Conservation (phyloP, 352 stramenopile genomes). For the Globisporangium apiculatum region DNA sequence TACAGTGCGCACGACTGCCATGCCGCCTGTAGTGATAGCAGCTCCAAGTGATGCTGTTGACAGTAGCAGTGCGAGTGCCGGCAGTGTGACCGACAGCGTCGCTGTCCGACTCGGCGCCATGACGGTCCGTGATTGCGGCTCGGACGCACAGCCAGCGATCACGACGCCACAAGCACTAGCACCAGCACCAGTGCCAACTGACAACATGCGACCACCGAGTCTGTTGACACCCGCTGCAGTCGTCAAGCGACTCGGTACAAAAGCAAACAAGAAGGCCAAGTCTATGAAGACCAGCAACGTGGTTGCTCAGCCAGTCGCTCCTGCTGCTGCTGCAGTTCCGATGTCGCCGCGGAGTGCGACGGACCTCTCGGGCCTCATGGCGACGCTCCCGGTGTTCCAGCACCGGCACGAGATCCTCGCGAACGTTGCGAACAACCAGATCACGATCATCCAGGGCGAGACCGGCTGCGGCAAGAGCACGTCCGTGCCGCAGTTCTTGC, state of each 20-base stretch:
- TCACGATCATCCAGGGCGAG: slow-evolving; percentile 92
- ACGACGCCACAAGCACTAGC: too few relatives aligned
- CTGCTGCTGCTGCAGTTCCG: background rate
- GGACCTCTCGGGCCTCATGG: slow-evolving; percentile 33
- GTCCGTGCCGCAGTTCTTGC: slow-evolving; percentile 91
- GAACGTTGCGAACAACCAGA: slow-evolving; percentile 72
- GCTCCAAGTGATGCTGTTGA: too few relatives aligned
- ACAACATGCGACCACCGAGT: background rate
- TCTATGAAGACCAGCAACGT: background rate
- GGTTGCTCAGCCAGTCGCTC: background rate
- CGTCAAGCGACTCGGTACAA: background rate
- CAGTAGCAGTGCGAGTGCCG: too few relatives aligned
- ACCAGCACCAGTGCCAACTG: background rate
- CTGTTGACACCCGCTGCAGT: background rate
- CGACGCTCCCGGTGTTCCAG: slow-evolving; percentile 82
- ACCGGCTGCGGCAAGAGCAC: slow-evolving; percentile 97
- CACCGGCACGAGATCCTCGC: slow-evolving; percentile 84
- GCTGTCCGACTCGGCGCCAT: too few relatives aligned
- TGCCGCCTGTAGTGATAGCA: too few relatives aligned
- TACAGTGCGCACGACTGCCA: too few relatives aligned
- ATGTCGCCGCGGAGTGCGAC: slow-evolving; percentile 10
- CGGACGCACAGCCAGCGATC: background rate
- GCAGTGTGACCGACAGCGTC: too few relatives aligned
- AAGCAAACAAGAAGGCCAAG: background rate
- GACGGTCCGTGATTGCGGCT: too few relatives aligned